Evolutionary conservation across 73 alveolate species (phyloP).

Genomic region (Paramecium bursaria): DNA sequence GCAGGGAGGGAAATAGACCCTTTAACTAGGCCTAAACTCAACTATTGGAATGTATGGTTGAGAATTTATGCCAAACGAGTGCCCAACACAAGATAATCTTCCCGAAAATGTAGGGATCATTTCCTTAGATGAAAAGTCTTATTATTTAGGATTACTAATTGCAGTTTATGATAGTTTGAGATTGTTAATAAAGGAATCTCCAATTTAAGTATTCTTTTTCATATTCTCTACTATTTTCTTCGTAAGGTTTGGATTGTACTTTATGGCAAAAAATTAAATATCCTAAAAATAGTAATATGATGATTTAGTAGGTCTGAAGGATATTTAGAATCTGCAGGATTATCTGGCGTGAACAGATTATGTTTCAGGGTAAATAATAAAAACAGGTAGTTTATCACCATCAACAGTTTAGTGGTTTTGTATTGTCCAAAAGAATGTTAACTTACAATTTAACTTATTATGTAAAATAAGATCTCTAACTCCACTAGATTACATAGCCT

Average conservation of each 20-base stretch:
- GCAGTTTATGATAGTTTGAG: constrained; percentile 33
- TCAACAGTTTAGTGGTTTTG: constrained; percentile 41
- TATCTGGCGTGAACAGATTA: constrained; percentile 54
- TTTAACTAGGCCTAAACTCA: constrained; percentile 89
- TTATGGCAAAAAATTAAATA: constrained; percentile 61
- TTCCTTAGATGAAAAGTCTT: constrained; percentile 47
- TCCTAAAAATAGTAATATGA: constrained; percentile 62
- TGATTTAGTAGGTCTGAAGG: constrained; percentile 63
- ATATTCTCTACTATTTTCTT: constrained; percentile 60
- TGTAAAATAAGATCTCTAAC: constrained; percentile 71
- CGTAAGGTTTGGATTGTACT: constrained; percentile 55
- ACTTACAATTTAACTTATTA: constrained; percentile 73
- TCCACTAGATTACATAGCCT: constrained; percentile 78
- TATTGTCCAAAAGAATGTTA: constrained; percentile 69
- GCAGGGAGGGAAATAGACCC: constrained; percentile 95
- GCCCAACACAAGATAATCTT: constrained; percentile 91
- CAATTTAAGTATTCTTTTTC: constrained; percentile 36
- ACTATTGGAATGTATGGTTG: constrained; percentile 97
- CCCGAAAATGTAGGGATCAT: constrained; percentile 84
- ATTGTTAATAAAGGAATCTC: constrained; percentile 4
- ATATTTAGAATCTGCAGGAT: constrained; percentile 57
- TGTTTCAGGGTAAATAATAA: constrained; percentile 68
- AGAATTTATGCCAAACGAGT: constrained; percentile 94
- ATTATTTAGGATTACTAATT: constrained; percentile 4
- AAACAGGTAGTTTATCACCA: constrained; percentile 59